These are phyloP conservation scores for Lactarius indigo DNA, from an alignment of 768 basidiomycete species.

Conservation along the genomic window DNA sequence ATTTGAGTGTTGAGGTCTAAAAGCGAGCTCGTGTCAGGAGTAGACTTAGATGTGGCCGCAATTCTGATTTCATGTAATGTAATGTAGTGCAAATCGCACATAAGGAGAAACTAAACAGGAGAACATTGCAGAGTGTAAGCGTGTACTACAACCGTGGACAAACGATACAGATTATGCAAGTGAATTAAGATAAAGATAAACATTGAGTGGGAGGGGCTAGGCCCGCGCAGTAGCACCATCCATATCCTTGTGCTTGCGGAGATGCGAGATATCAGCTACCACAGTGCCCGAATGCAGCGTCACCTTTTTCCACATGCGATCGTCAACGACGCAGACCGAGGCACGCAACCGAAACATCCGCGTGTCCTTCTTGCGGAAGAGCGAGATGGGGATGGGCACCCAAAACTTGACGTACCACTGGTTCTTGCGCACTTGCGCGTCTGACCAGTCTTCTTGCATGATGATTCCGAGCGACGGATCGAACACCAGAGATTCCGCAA, in stretches of 20 bases:
- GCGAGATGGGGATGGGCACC: slow-evolving; percentile 26
- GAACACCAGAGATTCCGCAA: not conserved
- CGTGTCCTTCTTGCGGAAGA: slow-evolving; percentile 25
- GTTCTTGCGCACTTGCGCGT: slow-evolving; percentile 14
- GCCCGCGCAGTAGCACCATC: slow-evolving; percentile 18
- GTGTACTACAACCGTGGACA: slow-evolving; percentile 4
- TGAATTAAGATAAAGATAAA: not conserved
- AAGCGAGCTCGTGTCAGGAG: not conserved
- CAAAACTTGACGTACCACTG: slow-evolving; percentile 27
- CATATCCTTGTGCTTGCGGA: slow-evolving; percentile 25
- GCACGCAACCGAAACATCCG: slow-evolving; percentile 25
- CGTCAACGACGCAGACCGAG: slow-evolving; percentile 17
- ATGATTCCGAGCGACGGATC: slow-evolving; percentile 21
- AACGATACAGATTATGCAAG: not conserved
- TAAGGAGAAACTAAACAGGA: not conserved
- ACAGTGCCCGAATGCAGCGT: slow-evolving; percentile 20
- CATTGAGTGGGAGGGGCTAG: not conserved
- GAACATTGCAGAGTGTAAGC: not conserved
- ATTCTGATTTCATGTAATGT: not conserved
- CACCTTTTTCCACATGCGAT: slow-evolving; percentile 23
- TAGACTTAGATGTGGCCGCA: not conserved
- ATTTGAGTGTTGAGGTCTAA: not conserved
- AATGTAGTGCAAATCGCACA: not conserved
- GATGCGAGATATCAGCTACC: slow-evolving; percentile 25
- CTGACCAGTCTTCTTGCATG: slow-evolving; percentile 23